Base-by-base conservation (phyloP, 345 rosid species). In the Cardamine resedifolia region DNA sequence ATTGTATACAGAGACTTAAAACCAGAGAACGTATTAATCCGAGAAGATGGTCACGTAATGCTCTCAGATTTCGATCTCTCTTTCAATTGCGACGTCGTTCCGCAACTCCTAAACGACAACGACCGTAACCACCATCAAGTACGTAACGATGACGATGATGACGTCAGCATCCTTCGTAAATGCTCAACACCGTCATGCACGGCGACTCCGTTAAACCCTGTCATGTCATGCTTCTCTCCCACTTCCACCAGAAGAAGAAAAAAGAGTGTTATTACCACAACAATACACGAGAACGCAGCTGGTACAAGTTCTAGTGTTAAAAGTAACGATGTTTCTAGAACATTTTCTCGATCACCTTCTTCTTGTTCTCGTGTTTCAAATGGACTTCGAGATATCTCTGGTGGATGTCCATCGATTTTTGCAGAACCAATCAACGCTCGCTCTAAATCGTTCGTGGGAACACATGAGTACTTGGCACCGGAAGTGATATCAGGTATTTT, bases 381-480 rank as follows among this genome's bases (percentile, higher is more conserved):
- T 12, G 70, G 76, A 11, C 8, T 47, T 47, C 56, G 63, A 23
- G 49, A 65, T 30, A n/a, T 34, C 2, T 50, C 60, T 43, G 11
- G 56, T 60, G 59, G 70, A 1, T 81, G 79, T 41, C 79, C 87
- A 3, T 89, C 87, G 57, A 36, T 94, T 72, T 87, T 94, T 45
- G 92, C 91, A 0, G 98, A 94, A 68, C 97, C 97, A 5, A 79
- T 86, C 61, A 82, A 83, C 5, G 92, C 94, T 19, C 77, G 85
- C 33, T 94, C 98, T 6, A 89, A 83, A 69, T 90, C 97, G 1
- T 94, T 94, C 14, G 97, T 94, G 0, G 98, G 97, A 3, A 93
- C 98, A 27, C 97, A 93, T 79, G 98, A 93, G 85, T 90, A 90
- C 83, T 81, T 93, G 26, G 98, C 97, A 3, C 98, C 98, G 9